Percentiles rank a stretch among this genome's conserved stretches.
These are phyloP conservation scores for Candida wancherniae DNA, from an alignment of 805 yeast species.

Conservation along the genomic window DNA sequence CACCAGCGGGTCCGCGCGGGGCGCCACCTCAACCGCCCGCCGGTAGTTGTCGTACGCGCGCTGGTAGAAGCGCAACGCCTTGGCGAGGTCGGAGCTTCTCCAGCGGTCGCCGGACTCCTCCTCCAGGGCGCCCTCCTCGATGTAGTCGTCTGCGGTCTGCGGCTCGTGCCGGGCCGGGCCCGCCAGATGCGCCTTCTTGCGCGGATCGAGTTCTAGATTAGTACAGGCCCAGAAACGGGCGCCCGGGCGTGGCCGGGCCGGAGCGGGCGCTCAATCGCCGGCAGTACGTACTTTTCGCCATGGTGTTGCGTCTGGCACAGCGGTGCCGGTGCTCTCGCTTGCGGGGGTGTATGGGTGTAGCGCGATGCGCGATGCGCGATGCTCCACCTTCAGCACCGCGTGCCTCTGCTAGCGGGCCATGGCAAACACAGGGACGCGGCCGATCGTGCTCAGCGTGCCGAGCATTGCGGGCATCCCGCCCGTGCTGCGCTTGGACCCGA, in stretches of 20 bases:
- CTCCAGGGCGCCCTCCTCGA: constrained; percentile 53
- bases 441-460: no score
- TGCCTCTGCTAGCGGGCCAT: not conserved
- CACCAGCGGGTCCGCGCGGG: constrained; percentile 2
- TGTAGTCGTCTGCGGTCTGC: constrained; percentile 44
- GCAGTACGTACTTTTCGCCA: no score
- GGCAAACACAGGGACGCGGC: no score
- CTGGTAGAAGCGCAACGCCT: constrained; percentile 61
- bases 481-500: not conserved
- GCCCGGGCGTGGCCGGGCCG: no score
- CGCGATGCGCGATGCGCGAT: not conserved
- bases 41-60: constrained; percentile 46
- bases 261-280: no score
- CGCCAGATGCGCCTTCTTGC: no score
- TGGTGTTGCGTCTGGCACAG: no score
- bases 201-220: no score
- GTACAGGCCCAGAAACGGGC: no score
- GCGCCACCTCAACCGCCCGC: constrained; percentile 25
- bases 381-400: not conserved
- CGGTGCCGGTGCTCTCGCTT: no score
- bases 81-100: constrained; percentile 60
- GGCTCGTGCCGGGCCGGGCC: no score
- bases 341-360: no score
- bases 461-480: constrained; percentile 2
- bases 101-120: constrained; percentile 79